These are phyloP conservation scores for Eimeria zaria DNA, from an alignment of 169 alveolate genomes.

Conservation along the genomic window DNA sequence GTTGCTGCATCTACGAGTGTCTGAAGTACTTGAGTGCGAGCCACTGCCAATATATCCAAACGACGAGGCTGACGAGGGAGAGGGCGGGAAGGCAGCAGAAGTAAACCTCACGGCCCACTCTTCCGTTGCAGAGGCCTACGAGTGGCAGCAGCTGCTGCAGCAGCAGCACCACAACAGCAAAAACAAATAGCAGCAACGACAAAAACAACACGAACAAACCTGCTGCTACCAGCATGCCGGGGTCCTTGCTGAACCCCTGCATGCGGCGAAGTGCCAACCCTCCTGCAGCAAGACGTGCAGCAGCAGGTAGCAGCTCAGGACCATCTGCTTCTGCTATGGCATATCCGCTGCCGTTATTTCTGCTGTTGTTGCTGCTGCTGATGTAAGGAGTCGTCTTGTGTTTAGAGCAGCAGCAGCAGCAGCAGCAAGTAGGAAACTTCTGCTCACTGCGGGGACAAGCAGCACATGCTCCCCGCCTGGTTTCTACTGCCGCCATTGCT, in stretches of 20 bases:
- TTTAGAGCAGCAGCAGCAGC: conserved; percentile 26
- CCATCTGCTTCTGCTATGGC: conserved; percentile 24
- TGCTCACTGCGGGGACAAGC: neutral
- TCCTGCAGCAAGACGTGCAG: conserved; percentile 46
- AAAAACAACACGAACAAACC: neutral
- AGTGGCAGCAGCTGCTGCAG: conserved; percentile 46
- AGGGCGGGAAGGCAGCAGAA: conserved; percentile 25
- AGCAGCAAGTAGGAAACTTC: neutral
- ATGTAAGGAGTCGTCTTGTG: neutral
- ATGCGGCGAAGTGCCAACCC: conserved; percentile 38
- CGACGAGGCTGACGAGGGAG: neutral
- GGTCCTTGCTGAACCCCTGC: conserved; percentile 31
- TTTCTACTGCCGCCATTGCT: neutral
- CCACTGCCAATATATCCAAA: conserved; percentile 55
- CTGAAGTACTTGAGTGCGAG: conserved; percentile 28
- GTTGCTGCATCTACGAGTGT: conserved; percentile 17
- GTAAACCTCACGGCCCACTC: neutral
- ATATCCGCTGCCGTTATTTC: neutral
- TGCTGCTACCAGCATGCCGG: conserved; percentile 45
- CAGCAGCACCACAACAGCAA: conserved; percentile 29
- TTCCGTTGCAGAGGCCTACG: neutral
- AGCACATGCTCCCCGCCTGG: neutral
- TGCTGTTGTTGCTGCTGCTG: neutral
- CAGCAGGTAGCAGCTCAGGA: conserved; percentile 36
- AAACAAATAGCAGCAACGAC: neutral